A percentile compares a stretch with the other conserved stretches of the same genome.
These are phyloP conservation scores for Aspergillus conjunctus DNA, from an alignment of 495 filamentous ascomycete species.

Conservation along the genomic window DNA sequence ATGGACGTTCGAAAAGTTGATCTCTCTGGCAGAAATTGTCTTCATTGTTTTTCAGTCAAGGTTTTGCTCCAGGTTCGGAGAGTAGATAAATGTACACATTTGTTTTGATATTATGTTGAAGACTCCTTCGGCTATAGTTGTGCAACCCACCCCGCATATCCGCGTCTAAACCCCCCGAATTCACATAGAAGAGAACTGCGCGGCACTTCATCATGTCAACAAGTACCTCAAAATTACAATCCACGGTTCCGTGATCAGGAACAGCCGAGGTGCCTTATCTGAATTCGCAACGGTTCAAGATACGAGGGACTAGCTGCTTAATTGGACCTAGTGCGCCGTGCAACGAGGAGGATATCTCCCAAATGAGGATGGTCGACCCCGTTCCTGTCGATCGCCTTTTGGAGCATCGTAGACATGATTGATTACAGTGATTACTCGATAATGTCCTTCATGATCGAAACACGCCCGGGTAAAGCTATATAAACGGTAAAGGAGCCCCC, in stretches of 20 bases:
- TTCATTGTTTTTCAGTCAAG: no score
- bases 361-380: neutral
- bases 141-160: no score
- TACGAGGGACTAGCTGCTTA: neutral
- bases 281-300: neutral
- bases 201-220: neutral
- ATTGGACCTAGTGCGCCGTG: neutral
- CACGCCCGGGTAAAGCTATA: neutral
- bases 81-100: no score
- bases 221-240: neutral
- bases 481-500: neutral
- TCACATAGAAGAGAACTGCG: no score
- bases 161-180: no score
- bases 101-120: no score
- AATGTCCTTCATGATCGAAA: neutral
- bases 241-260: neutral
- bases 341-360: neutral
- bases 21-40: no score
- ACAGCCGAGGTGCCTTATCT: neutral
- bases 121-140: no score
- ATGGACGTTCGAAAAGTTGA: no score
- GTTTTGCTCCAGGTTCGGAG: no score
- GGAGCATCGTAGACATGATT: neutral
- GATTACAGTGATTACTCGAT: neutral
- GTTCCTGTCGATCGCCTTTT: neutral